phyloP scores from a whole-genome alignment of 805 yeast genomes.

The Candida quercuum region DNA sequence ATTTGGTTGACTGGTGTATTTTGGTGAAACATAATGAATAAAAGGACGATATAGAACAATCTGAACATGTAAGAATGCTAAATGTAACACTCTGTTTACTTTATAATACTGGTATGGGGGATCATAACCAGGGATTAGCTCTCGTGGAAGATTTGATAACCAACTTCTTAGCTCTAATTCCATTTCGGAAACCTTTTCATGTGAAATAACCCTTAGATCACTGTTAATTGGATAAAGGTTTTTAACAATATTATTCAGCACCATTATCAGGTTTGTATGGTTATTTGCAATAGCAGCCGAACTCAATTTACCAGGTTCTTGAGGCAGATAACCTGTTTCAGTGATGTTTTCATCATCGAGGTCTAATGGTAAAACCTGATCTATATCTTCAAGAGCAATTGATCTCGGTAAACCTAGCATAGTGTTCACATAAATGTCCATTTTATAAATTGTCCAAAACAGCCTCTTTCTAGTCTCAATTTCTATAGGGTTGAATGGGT shows the following conservation, averaged over 20 bases:
- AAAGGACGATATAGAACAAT: slow-evolving; percentile 83
- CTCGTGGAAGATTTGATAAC: slow-evolving; percentile 65
- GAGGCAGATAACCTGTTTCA: slow-evolving; percentile 47
- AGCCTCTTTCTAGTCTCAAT: slow-evolving; percentile 78
- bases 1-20: slow-evolving; percentile 28
- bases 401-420: slow-evolving; percentile 82
- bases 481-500: slow-evolving; percentile 67
- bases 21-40: slow-evolving; percentile 73
- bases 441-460: slow-evolving; percentile 85
- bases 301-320: slow-evolving; percentile 49
- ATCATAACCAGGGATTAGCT: slow-evolving; percentile 64
- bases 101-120: slow-evolving; percentile 60
- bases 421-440: slow-evolving; percentile 86
- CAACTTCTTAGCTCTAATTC: slow-evolving; percentile 68
- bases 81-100: slow-evolving; percentile 69
- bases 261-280: slow-evolving; percentile 69
- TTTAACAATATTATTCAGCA: slow-evolving; percentile 63
- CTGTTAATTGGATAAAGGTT: slow-evolving; percentile 64
- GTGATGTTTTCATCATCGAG: slow-evolving; percentile 85
- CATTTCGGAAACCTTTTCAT: slow-evolving; percentile 46
- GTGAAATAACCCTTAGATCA: slow-evolving; percentile 20
- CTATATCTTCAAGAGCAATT: slow-evolving; percentile 71
- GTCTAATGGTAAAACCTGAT: slow-evolving; percentile 81
- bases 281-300: slow-evolving; percentile 79
- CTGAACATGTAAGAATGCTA: slow-evolving; percentile 71